These are phyloP conservation scores for Salvia rosmarinus DNA, from an alignment of 257 asterid genomes.

Conservation along the genomic window DNA sequence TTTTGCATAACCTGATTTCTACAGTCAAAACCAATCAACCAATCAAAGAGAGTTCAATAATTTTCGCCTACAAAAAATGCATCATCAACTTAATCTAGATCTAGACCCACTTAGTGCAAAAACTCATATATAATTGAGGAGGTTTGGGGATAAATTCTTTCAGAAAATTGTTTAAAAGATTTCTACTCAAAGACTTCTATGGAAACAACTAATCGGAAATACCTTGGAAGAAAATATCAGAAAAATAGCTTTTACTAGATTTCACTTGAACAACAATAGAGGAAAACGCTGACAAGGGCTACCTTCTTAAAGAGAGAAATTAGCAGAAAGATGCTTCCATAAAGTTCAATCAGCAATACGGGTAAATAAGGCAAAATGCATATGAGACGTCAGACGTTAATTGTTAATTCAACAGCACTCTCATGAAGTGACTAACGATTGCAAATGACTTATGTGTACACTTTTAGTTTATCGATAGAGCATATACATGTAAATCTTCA, in stretches of 20 bases:
- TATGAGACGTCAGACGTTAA: neutral
- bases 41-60: neutral
- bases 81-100: constrained; percentile 16
- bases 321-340: neutral
- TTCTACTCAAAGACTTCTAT: constrained; percentile 8
- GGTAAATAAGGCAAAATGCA: neutral
- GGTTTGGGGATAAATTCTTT: constrained; percentile 3
- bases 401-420: constrained; percentile 10
- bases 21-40: constrained; percentile 34
- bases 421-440: constrained; percentile 9
- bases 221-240: neutral
- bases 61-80: neutral
- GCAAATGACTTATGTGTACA: neutral
- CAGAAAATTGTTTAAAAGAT: constrained; percentile 9
- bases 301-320: neutral
- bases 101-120: constrained; percentile 27
- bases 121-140: constrained; percentile 15
- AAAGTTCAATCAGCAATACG: constrained; percentile 9
- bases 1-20: constrained; percentile 68
- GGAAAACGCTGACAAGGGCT: neutral
- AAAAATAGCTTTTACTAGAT: neutral
- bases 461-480: neutral
- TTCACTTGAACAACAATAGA: neutral
- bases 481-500: neutral
- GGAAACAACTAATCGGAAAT: neutral